Conservation (phyloP, 805 yeast genomes). For the Metschnikowia colocasiae region DNA sequence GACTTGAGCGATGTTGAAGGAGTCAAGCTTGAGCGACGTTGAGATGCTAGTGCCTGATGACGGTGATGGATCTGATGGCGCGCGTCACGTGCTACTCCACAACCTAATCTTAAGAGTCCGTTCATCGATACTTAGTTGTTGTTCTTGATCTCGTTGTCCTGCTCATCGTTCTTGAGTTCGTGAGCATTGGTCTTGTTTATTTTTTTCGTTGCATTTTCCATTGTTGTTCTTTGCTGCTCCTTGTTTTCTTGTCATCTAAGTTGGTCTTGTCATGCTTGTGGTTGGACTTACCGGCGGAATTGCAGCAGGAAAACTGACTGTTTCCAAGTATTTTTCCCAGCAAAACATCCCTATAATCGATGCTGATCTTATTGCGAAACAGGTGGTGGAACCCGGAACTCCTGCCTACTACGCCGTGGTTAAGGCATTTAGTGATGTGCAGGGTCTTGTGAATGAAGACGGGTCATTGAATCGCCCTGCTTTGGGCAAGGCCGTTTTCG, state of each 20-base stretch:
- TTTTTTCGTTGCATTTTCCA: too few species aligned
- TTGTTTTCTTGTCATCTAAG: too few species aligned
- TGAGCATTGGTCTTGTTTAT: too few species aligned
- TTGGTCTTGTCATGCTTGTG: constrained; percentile 60
- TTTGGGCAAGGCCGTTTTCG: constrained; percentile 77
- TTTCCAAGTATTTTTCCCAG: constrained; percentile 54
- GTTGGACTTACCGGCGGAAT: constrained; percentile 98
- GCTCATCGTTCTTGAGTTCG: too few species aligned
- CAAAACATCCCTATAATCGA: constrained; percentile 65
- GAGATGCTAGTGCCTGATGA: too few species aligned
- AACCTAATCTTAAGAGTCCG: too few species aligned
- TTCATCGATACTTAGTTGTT: too few species aligned
- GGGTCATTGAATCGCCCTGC: constrained; percentile 60
- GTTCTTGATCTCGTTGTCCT: too few species aligned
- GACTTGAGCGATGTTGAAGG: too few species aligned
- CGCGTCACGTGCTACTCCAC: constrained; percentile 1
- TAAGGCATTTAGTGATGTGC: constrained; percentile 54
- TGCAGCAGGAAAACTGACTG: constrained; percentile 95
- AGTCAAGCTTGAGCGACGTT: too few species aligned
- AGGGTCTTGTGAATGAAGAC: constrained; percentile 45
- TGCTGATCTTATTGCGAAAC: constrained; percentile 86
- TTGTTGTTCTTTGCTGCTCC: too few species aligned
- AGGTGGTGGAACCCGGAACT: constrained; percentile 79
- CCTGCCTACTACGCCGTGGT: constrained; percentile 67
- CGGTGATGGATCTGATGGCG: neutral